Percentiles rank a stretch among this genome's conserved stretches.
phyloP scores from a whole-genome alignment of 2,329 filamentous ascomycete genomes.

The Cadophora luteo-olivacea region DNA sequence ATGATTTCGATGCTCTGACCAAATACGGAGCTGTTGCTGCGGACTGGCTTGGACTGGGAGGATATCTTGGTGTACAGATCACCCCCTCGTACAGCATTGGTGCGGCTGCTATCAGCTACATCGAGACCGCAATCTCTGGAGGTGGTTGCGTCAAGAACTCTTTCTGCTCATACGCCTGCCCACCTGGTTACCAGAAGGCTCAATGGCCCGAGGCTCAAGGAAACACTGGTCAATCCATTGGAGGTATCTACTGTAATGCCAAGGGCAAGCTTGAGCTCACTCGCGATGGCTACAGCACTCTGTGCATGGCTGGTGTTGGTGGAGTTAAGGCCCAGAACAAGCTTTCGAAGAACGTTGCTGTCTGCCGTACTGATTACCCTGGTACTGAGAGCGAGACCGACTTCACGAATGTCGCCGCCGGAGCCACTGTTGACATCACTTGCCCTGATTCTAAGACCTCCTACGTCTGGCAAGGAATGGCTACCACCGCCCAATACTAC shows the following conservation, averaged over 20 bases:
- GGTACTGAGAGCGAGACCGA: slow-evolving; percentile 89
- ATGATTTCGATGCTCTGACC: slow-evolving; percentile 69
- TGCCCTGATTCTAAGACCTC: slow-evolving; percentile 76
- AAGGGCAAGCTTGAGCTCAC: slow-evolving; percentile 79
- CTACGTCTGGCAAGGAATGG: slow-evolving; percentile 77
- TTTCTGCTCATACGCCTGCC: slow-evolving; percentile 94
- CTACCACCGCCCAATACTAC: slow-evolving; percentile 95
- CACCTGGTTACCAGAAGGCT: slow-evolving; percentile 88
- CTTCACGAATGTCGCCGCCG: slow-evolving; percentile 69
- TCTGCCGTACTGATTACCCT: slow-evolving; percentile 97
- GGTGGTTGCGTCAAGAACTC: slow-evolving; percentile 64
- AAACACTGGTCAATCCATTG: slow-evolving; percentile 80
- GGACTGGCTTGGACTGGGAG: slow-evolving; percentile 70
- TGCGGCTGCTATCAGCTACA: slow-evolving; percentile 65
- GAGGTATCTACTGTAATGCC: slow-evolving; percentile 81
- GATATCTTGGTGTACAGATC: slow-evolving; percentile 82
- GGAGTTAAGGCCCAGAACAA: slow-evolving; percentile 80
- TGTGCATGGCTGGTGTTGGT: slow-evolving; percentile 75
- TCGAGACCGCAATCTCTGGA: slow-evolving; percentile 68
- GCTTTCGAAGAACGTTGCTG: slow-evolving; percentile 67
- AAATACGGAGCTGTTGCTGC: slow-evolving; percentile 80
- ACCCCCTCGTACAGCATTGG: slow-evolving; percentile 57
- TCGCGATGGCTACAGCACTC: slow-evolving; percentile 66
- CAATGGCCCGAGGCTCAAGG: slow-evolving; percentile 89
- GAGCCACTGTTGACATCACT: slow-evolving; percentile 67